Base-by-base conservation (phyloP, 176 grass and related monocot genomes). In the Puccinellia tenuiflora region DNA sequence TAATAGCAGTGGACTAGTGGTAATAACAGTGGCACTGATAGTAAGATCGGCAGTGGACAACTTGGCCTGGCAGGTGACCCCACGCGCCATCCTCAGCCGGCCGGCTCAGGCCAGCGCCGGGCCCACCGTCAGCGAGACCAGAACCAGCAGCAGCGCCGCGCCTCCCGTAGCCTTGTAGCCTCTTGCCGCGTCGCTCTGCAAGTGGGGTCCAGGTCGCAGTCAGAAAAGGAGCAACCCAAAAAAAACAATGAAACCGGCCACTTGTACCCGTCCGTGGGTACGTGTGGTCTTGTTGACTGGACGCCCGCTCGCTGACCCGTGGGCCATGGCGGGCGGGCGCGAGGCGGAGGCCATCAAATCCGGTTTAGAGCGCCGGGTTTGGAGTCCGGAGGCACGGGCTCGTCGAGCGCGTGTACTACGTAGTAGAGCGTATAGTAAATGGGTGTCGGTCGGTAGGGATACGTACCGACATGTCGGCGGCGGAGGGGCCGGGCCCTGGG, bases 381-480 rank as follows among this genome's bases (percentile, higher is more conserved):
- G 71, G 77, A 63, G 53, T 71, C 71, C 83, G 51, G 18, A 46
- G 37, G 45, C 54, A 9, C 18, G 4, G 75, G 28, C 30, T 24
- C 12, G 59, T 22, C 0, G 0, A 14, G 6, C 21, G 28, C 67
- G 28, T 78, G 55, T 37, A 24, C 26, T 34, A 34, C 3, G 2
- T 2, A 2, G 52, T 46, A 38, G 6, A 51, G 16, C 56, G 56
- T 67, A 43, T n/a, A 20, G 81, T 73, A 60, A 66, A 56, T 15
- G 56, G 50, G 37, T 31, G 39, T 4, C 11, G 54, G 51, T 59
- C 1, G 50, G 51, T 56, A 43, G n/a, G 40, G 34, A 38, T 30
- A 77, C 84, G 88, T 87, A 90, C 88, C 88, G 81, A 83, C 88
- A 90, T 90, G 84, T 90, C 88, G 79, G 88, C 88, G 80, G 84